These are phyloP conservation scores for Chaetomium strumarium DNA, from an alignment of 2,329 filamentous ascomycete species.

Conservation along the genomic window DNA sequence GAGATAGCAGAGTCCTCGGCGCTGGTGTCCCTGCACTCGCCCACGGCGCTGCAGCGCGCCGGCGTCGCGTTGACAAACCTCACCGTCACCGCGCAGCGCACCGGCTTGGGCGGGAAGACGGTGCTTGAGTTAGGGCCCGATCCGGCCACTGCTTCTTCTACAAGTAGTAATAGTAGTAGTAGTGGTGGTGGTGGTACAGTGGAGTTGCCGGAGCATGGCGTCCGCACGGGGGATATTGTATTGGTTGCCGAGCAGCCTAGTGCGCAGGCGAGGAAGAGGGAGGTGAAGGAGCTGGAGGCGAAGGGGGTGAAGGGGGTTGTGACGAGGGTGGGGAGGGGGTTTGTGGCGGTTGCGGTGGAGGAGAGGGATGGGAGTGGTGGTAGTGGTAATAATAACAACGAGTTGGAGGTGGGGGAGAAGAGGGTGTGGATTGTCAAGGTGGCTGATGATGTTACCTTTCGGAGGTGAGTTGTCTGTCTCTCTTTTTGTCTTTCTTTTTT, in stretches of 20 bases:
- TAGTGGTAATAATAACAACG: constrained; percentile 35
- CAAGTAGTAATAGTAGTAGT: not conserved
- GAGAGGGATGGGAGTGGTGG: constrained; percentile 45
- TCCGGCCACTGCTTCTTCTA: constrained; percentile 56
- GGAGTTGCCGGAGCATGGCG: constrained; percentile 67
- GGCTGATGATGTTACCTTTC: constrained; percentile 62
- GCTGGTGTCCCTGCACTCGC: constrained; percentile 62
- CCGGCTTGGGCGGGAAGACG: constrained; percentile 84
- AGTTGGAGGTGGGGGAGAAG: constrained; percentile 28
- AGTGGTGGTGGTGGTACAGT: constrained; percentile 20
- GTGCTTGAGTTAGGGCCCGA: constrained; percentile 68
- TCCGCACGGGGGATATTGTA: constrained; percentile 73
- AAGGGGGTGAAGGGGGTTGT: constrained; percentile 67
- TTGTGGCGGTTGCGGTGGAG: constrained; percentile 63
- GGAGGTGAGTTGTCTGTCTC: constrained; percentile 46
- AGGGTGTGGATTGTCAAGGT: constrained; percentile 61
- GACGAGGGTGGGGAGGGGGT: constrained; percentile 52
- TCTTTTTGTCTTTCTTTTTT: too few relatives aligned
- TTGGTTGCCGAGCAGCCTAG: constrained; percentile 68
- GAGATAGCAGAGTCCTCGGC: constrained; percentile 65
- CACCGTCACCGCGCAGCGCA: constrained; percentile 67
- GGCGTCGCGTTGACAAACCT: constrained; percentile 78
- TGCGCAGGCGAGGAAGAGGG: constrained; percentile 61
- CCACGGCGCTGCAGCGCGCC: constrained; percentile 63
- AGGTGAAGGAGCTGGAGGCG: constrained; percentile 64